These are phyloP conservation scores for Macadamia tetraphylla DNA, from an alignment of 164 flowering plant genomes.

Conservation along the genomic window DNA sequence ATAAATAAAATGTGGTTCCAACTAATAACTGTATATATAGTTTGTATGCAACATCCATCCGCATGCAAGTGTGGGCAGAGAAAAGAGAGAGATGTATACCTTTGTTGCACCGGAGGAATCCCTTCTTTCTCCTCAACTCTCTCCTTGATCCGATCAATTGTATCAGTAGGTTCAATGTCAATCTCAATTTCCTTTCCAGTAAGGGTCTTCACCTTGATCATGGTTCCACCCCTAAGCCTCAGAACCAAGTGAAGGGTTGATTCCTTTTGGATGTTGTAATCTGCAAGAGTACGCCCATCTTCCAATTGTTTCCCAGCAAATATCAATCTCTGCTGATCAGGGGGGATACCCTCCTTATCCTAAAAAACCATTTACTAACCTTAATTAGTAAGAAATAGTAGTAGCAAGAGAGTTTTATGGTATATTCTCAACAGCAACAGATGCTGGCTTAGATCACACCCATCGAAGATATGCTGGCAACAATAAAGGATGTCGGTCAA, in stretches of 20 bases:
- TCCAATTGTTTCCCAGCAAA: slow-evolving; percentile 37
- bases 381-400: not conserved
- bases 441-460: not conserved
- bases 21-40: too few relatives aligned
- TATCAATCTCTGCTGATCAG: slow-evolving; percentile 21
- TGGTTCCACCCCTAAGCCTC: slow-evolving; percentile 38
- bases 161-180: slow-evolving; percentile 34
- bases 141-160: slow-evolving; percentile 35
- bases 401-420: not conserved
- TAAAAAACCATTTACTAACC: slow-evolving; percentile 1
- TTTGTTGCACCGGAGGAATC: slow-evolving; percentile 39
- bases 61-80: not conserved
- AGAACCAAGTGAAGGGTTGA: slow-evolving; percentile 35
- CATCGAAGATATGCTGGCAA: not conserved
- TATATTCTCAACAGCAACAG: not conserved
- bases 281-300: slow-evolving; percentile 39
- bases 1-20: not conserved
- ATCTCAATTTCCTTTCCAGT: slow-evolving; percentile 38
- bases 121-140: slow-evolving; percentile 43
- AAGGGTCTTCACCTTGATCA: slow-evolving; percentile 38
- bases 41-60: not conserved
- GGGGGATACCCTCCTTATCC: slow-evolving; percentile 22
- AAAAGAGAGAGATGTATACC: slow-evolving; percentile 12
- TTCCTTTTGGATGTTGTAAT: slow-evolving; percentile 38
- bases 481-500: too few relatives aligned